These are phyloP conservation scores for Filosporella fistucella DNA, from an alignment of 495 filamentous ascomycete species.

Conservation along the genomic window DNA sequence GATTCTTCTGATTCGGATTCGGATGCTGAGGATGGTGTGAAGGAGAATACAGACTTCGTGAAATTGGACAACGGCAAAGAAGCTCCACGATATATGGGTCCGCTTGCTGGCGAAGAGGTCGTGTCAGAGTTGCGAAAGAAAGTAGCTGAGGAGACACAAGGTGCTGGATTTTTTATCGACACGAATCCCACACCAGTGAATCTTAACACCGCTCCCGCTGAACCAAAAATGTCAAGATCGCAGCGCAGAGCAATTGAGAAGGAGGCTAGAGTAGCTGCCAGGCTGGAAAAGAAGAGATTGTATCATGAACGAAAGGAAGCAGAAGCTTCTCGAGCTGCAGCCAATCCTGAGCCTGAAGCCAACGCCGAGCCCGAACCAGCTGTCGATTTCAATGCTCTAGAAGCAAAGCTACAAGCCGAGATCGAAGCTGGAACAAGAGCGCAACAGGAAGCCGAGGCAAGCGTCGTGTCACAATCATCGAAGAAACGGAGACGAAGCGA, in stretches of 20 bases:
- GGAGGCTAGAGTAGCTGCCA: not conserved
- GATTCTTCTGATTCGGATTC: slow-evolving; percentile 2
- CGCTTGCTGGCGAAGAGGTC: not conserved
- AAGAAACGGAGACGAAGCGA: slow-evolving; percentile 5
- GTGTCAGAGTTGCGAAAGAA: not conserved
- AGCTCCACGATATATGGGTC: not conserved
- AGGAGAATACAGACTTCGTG: slow-evolving; percentile 10
- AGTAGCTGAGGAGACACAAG: not conserved
- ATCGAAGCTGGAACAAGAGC: slow-evolving; percentile 13
- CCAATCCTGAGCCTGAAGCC: not conserved
- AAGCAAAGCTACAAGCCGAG: slow-evolving; percentile 19
- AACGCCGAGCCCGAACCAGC: not conserved
- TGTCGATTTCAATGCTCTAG: slow-evolving; percentile 19
- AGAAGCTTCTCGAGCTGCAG: not conserved
- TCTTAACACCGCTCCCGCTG: not conserved
- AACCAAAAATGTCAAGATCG: not conserved
- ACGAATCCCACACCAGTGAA: slow-evolving; percentile 17
- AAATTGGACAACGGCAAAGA: slow-evolving; percentile 15
- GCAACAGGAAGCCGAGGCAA: not conserved
- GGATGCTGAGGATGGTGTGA: not conserved
- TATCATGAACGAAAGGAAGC: not conserved
- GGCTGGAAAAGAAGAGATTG: not conserved
- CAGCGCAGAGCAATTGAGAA: not conserved
- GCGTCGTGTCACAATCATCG: slow-evolving; percentile 7
- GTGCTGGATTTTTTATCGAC: slow-evolving; percentile 18